phyloP scores from a whole-genome alignment of 805 yeast genomes.

The Lachancea waltii region DNA sequence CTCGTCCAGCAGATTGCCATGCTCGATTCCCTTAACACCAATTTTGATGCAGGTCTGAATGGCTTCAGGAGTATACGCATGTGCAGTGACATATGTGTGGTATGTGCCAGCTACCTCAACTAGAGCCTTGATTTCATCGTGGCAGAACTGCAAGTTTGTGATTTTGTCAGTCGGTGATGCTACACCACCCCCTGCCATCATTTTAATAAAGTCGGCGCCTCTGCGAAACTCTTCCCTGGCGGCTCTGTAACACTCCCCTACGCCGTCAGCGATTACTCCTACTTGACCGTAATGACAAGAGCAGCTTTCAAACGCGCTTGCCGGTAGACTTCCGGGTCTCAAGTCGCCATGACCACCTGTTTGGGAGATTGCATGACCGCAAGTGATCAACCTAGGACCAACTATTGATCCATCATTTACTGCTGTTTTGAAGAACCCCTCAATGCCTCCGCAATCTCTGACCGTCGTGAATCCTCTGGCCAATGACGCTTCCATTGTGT shows the following conservation, averaged over 20 bases:
- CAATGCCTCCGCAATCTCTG: constrained; percentile 15
- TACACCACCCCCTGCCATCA: constrained; percentile 14
- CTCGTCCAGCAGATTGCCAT: constrained; percentile 12
- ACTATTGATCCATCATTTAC: constrained; percentile 8
- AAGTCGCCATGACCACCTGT: constrained; percentile 15
- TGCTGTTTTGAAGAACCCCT: constrained; percentile 11
- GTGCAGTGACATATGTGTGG: constrained; percentile 14
- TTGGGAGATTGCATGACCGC: constrained; percentile 14
- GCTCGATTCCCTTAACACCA: constrained; percentile 13
- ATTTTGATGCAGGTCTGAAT: constrained; percentile 10
- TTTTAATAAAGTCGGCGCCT: constrained; percentile 13
- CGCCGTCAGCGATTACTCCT: constrained; percentile 13
- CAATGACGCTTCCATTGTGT: constrained; percentile 10
- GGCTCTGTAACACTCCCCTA: constrained; percentile 11
- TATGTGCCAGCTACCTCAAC: constrained; percentile 11
- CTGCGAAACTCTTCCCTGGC: constrained; percentile 13
- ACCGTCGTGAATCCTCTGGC: constrained; percentile 12
- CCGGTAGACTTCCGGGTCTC: constrained; percentile 10
- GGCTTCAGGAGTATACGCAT: constrained; percentile 13
- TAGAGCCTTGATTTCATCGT: constrained; percentile 12
- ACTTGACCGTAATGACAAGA: constrained; percentile 9
- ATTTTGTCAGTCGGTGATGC: constrained; percentile 16
- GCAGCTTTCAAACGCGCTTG: constrained; percentile 11
- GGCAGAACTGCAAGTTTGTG: constrained; percentile 11
- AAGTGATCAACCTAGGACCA: constrained; percentile 11